These are phyloP conservation scores for Lactarius deliciosus DNA, from an alignment of 768 basidiomycete genomes.

Conservation along the genomic window DNA sequence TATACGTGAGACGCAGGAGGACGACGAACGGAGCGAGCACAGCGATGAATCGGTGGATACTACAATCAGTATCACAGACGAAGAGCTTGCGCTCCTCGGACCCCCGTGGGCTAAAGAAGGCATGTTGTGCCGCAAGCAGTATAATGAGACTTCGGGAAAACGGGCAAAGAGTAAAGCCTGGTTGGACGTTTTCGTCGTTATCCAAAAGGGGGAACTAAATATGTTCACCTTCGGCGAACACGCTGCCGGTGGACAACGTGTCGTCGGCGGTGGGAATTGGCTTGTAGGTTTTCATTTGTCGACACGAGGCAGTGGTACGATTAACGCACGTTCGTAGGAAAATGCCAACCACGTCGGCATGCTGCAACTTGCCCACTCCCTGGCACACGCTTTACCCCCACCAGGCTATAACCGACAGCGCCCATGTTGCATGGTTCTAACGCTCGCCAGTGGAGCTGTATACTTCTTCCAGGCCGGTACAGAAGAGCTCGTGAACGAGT, in stretches of 20 bases:
- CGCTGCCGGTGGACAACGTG: conserved; percentile 56
- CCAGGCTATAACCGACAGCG: conserved; percentile 91
- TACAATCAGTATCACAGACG: conserved; percentile 86
- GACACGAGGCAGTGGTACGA: conserved; percentile 10
- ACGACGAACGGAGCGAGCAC: conserved; percentile 72
- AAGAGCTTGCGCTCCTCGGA: conserved; percentile 91
- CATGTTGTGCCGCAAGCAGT: conserved; percentile 91
- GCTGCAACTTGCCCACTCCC: conserved; percentile 80
- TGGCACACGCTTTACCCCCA: conserved; percentile 83
- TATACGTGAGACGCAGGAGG: conserved; percentile 91
- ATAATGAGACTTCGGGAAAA: conserved; percentile 84
- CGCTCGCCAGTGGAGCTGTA: conserved; percentile 83
- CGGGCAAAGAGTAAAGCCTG: conserved; percentile 87
- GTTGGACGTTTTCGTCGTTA: conserved; percentile 95
- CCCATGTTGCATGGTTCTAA: conserved; percentile 93
- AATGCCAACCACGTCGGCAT: conserved; percentile 86
- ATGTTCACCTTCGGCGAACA: conserved; percentile 94
- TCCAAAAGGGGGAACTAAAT: conserved; percentile 88
- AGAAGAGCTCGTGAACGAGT: conserved; percentile 97
- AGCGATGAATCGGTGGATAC: conserved; percentile 68
- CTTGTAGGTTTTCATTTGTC: conserved; percentile 58
- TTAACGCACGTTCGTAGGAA: conserved; percentile 48
- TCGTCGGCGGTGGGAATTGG: conserved; percentile 97
- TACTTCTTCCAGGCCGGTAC: conserved; percentile 99
- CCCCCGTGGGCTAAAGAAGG: conserved; percentile 99